A percentile compares a stretch with the other conserved stretches of the same genome.
Conservation (phyloP, 2,329 filamentous ascomycete species). For the Ceratocystis alfenasii region DNA sequence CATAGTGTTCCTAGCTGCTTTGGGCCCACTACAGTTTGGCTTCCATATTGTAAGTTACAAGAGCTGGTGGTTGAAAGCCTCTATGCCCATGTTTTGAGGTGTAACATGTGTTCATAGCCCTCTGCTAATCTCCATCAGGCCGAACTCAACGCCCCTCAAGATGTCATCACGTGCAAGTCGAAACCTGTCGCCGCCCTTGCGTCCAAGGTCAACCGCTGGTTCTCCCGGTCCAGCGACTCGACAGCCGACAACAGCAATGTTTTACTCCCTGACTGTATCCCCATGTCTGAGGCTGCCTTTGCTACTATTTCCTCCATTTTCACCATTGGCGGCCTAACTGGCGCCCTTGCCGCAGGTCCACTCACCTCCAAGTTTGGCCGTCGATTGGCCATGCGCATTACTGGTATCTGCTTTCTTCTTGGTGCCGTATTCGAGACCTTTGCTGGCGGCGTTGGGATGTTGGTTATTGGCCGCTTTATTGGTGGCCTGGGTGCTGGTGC, state of each 20-base stretch:
- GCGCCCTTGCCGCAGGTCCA: constrained; percentile 68
- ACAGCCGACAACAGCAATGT: constrained; percentile 23
- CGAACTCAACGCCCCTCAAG: constrained; percentile 88
- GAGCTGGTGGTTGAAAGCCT: too few species aligned
- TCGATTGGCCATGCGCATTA: constrained; percentile 62
- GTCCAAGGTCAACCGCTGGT: constrained; percentile 26
- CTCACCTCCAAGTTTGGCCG: constrained; percentile 68
- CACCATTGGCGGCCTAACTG: constrained; percentile 75
- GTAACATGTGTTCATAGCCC: too few species aligned
- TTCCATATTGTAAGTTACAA: constrained; percentile 62
- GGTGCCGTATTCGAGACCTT: constrained; percentile 68
- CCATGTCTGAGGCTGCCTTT: constrained; percentile 71
- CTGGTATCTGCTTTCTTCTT: constrained; percentile 60
- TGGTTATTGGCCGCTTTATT: constrained; percentile 65
- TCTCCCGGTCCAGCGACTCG: constrained; percentile 26
- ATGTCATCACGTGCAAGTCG: constrained; percentile 77
- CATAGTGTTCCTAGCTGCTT: constrained; percentile 61
- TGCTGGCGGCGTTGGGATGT: constrained; percentile 51
- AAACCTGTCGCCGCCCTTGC: constrained; percentile 31
- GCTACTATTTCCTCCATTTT: constrained; percentile 83
- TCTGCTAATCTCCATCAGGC: constrained; percentile 41
- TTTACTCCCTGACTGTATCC: constrained; percentile 62
- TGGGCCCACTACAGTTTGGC: constrained; percentile 87
- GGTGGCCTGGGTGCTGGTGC: constrained; percentile 78
- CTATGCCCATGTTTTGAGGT: too few species aligned